Evolutionary conservation across 2,329 filamentous ascomycete species (phyloP), one percentile per base, ranked within the genome.

Genomic region (Madurella mycetomatis): DNA sequence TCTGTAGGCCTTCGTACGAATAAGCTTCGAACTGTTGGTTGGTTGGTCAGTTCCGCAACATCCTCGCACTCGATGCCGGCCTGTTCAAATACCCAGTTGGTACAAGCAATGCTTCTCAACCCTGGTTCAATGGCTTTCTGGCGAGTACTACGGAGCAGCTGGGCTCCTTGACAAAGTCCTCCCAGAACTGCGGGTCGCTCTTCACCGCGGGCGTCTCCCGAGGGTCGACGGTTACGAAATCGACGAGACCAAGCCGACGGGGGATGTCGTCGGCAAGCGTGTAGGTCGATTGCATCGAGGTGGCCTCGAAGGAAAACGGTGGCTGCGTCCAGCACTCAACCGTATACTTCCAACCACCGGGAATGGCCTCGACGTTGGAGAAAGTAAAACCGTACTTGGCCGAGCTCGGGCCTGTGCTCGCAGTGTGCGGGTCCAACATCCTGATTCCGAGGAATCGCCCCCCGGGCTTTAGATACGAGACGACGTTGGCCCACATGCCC

Each of bases 401-500:
- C 46, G 30, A 49, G 13, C 9, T 37, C 34, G 34, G 4, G 9
- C 9, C 11, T 9, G 13, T 37, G 34, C 13, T 11, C 34, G 9
- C 34, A 37, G 34, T 15, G 13, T 37, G 11, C 34, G 17, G 56
- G 55, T 43, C 64, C 53, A 19, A 47, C 25, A 50, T 58, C n/a
- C 66, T 59, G 19, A 63, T 55, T 9, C 64, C 59, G 32, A 66
- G 44, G 51, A 68, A 69, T 15, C 55, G 58, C 1, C 67, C 67
- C 1, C 67, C 66, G 0, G 67, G 64, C 54, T 63, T 65, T 12
- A 68, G 53, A 40, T 63, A 55, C 1, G 52, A 32, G 1, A 49
- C 54, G 11, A 67, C 49, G 43, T 70, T 69, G n/a, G 39, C 42
- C 60, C 63, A 66, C 60, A 70, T 68, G 32, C 55, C 65, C 49